These are phyloP conservation scores for Cucumis hystrix DNA, from an alignment of 306 rosid species.

Conservation along the genomic window DNA sequence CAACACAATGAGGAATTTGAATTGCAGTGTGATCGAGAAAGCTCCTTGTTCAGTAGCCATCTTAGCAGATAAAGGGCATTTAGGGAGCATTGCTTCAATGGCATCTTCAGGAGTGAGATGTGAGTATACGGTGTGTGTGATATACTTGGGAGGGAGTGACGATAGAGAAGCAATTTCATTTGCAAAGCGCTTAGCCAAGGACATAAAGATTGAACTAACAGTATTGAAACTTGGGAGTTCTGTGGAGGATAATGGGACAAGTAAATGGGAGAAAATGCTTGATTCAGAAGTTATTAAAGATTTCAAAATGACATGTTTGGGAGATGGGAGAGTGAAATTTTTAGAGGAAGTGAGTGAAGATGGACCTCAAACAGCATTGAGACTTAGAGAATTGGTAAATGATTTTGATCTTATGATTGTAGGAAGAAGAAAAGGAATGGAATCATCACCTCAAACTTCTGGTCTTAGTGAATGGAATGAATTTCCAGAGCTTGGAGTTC, in stretches of 20 bases:
- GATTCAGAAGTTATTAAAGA: slow-evolving; percentile 9
- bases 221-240: slow-evolving; percentile 7
- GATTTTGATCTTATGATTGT: slow-evolving; percentile 42
- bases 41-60: slow-evolving; percentile 6
- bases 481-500: slow-evolving; percentile 53
- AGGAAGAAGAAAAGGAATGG: slow-evolving; percentile 36
- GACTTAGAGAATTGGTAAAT: slow-evolving; percentile 12
- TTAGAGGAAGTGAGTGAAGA: slow-evolving; percentile 10
- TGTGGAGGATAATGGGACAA: not conserved
- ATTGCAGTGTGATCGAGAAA: not conserved
- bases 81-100: slow-evolving; percentile 3
- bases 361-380: slow-evolving; percentile 19
- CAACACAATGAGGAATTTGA: not conserved
- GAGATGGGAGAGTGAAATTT: not conserved
- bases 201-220: slow-evolving; percentile 9
- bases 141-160: slow-evolving; percentile 61
- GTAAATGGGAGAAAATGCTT: slow-evolving; percentile 9
- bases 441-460: slow-evolving; percentile 24
- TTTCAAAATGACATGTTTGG: not conserved
- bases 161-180: slow-evolving; percentile 49
- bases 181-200: slow-evolving; percentile 36
- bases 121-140: slow-evolving; percentile 20
- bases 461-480: slow-evolving; percentile 67
- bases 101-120: not conserved
- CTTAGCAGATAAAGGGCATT: not conserved